These are phyloP conservation scores for Macadamia integrifolia DNA, from an alignment of 164 flowering plant genomes.

Conservation along the genomic window DNA sequence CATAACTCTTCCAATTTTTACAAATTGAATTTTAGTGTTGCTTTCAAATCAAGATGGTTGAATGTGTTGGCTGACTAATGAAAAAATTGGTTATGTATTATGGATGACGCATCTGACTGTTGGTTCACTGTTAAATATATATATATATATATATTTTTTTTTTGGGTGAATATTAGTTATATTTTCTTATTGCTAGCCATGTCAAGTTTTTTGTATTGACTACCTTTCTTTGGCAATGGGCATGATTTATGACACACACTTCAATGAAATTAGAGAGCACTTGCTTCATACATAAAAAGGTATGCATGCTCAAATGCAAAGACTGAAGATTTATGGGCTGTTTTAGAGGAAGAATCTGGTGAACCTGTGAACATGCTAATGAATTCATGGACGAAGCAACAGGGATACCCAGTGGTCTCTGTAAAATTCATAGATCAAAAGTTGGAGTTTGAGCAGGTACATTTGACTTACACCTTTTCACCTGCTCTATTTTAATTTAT, in stretches of 20 bases:
- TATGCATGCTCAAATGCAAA: conserved; percentile 79
- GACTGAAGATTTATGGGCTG: conserved; percentile 95
- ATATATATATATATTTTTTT: too few relatives aligned
- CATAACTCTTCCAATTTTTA: too few relatives aligned
- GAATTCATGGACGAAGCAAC: conserved; percentile 94
- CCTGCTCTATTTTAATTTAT: background rate
- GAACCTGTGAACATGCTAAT: conserved; percentile 82
- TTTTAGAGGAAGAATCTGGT: conserved; percentile 83
- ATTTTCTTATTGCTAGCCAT: background rate
- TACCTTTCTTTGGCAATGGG: background rate
- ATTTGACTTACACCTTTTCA: background rate
- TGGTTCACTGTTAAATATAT: background rate
- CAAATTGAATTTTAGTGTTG: too few relatives aligned
- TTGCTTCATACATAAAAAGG: conserved; percentile 77
- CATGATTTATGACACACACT: conserved; percentile 8
- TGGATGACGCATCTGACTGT: too few relatives aligned
- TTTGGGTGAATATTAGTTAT: background rate
- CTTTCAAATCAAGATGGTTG: too few relatives aligned
- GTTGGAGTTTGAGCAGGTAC: conserved; percentile 89
- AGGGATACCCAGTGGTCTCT: conserved; percentile 89
- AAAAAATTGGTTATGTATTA: too few relatives aligned
- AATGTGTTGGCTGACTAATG: too few relatives aligned
- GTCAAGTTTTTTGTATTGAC: background rate
- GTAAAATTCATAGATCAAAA: conserved; percentile 53
- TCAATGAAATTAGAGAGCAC: conserved; percentile 47